These are phyloP conservation scores for Paspalum notatum DNA, from an alignment of 176 grass and related monocot species.

Conservation along the genomic window DNA sequence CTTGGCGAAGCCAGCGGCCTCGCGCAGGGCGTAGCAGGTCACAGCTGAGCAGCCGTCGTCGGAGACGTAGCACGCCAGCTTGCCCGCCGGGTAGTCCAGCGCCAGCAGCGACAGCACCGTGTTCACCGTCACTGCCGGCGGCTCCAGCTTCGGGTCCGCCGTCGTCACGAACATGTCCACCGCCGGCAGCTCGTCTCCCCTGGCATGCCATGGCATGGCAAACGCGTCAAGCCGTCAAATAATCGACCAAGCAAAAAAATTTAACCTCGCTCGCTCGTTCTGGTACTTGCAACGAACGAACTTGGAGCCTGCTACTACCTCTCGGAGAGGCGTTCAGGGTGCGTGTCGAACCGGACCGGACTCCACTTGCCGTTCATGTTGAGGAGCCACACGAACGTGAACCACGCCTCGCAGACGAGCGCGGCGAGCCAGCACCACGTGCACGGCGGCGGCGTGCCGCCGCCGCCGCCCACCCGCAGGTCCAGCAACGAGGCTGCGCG, in stretches of 20 bases:
- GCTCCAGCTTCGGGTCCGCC: constrained; percentile 55
- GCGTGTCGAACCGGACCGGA: constrained; percentile 35
- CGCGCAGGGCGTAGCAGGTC: constrained; percentile 49
- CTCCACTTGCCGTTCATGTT: constrained; percentile 52
- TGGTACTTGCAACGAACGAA: too few species aligned
- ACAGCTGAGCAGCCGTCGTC: constrained; percentile 59
- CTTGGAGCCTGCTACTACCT: too few species aligned
- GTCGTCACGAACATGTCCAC: constrained; percentile 76
- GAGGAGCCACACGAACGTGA: constrained; percentile 49
- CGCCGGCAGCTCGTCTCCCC: constrained; percentile 39
- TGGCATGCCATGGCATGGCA: too few species aligned
- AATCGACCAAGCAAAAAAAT: too few species aligned
- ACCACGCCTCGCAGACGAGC: constrained; percentile 53
- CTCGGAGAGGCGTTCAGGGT: constrained; percentile 27
- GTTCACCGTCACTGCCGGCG: constrained; percentile 57
- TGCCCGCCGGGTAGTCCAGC: constrained; percentile 57
- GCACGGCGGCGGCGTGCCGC: neutral
- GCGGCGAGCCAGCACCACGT: constrained; percentile 28
- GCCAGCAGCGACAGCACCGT: constrained; percentile 68
- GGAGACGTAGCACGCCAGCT: constrained; percentile 67
- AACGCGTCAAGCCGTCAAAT: too few species aligned
- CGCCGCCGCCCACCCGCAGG: neutral
- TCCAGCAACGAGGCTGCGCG: neutral
- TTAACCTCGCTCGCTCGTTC: too few species aligned
- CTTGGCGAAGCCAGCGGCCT: constrained; percentile 49